Evolutionary conservation across 2,329 filamentous ascomycete species (phyloP), one percentile per base, ranked within the genome.

Genomic region (Herpotrichia juniperi): DNA sequence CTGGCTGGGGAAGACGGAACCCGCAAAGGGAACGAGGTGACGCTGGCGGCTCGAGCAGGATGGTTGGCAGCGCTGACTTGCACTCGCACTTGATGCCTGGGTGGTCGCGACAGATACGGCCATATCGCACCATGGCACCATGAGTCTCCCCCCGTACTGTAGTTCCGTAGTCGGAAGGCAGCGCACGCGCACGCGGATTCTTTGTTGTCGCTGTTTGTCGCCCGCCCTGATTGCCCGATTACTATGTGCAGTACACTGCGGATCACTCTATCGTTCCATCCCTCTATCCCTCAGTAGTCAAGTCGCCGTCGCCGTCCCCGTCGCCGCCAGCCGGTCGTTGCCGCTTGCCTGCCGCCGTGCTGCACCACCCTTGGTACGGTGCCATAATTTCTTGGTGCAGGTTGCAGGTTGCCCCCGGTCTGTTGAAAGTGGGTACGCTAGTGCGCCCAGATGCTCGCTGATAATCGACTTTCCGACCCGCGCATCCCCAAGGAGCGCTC

Each of bases 401-500:
- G 46, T 58, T 39, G 49, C 48, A n/a, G 11, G 9, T 31, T 19
- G 11, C 14, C 25, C 26, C 24, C 4, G 26, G 40, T 59, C 53
- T 62, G 58, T 59, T 59, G 57, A 55, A 55, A 48, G 22, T 47
- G 45, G 51, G n/a, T 12, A 24, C 37, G 12, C 11, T 8, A 4
- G 37, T 34, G 26, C 50, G 54, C 51, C 54, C 50, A 54, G 54
- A 54, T 59, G 53, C 60, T 62, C 55, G 55, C 63, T 65, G 61
- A 67, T 64, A 63, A 55, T 62, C 59, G 48, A 61, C 19, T 57
- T 68, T 62, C 67, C 68, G 50, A 60, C 49, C 34, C 17, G 12
- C 16, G 19, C 12, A 34, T 30, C 54, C 57, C 40, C 57, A 51
- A 59, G 58, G 52, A 56, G 50, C 59, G 54, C 50, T 48, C 53